A percentile compares a stretch with the other conserved stretches of the same genome.
Evolutionary conservation across 78 protist species (phyloP).

Genomic region (Salpingoeca rosetta): DNA sequence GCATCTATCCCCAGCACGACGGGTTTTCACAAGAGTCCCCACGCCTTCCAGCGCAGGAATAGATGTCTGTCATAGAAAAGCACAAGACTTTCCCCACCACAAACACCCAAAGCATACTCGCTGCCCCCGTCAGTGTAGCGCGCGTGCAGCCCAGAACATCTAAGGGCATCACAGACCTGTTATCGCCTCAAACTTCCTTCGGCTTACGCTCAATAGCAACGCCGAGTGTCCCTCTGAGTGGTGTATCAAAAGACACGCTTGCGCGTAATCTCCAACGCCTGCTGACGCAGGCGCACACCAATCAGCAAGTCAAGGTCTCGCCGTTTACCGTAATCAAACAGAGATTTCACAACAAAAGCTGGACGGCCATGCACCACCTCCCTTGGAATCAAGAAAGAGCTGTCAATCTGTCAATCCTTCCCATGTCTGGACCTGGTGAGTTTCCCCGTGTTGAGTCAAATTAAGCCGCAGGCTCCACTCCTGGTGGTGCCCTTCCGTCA

Average conservation of each 20-base stretch:
- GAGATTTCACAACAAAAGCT: conserved; percentile 90
- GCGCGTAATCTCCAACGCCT: too few relatives aligned
- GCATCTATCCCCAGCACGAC: conserved; percentile 63
- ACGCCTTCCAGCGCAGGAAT: conserved; percentile 46
- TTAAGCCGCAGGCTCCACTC: conserved; percentile 89
- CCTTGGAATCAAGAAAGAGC: conserved; percentile 82
- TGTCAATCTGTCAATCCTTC: conserved; percentile 78
- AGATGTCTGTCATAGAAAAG: too few relatives aligned
- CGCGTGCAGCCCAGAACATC: conserved; percentile 87
- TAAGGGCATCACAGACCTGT: conserved; percentile 89
- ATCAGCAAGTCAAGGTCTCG: conserved; percentile 87
- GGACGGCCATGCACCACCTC: conserved; percentile 93
- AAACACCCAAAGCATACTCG: too few relatives aligned
- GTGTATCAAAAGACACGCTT: conserved; percentile 18
- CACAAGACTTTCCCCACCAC: too few relatives aligned
- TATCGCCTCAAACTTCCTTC: conserved; percentile 64
- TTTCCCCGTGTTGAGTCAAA: conserved; percentile 85
- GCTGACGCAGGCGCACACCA: too few relatives aligned
- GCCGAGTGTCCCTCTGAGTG: conserved; percentile 68
- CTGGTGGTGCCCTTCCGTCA: conserved; percentile 90
- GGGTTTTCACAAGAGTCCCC: conserved; percentile 57
- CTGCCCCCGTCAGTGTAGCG: conserved; percentile 67
- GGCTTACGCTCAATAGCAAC: too few relatives aligned
- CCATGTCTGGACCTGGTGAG: conserved; percentile 86
- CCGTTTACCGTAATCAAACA: conserved; percentile 91